Percentiles rank a stretch among this genome's conserved stretches.
phyloP scores from a whole-genome alignment of 768 basidiomycete genomes.

The Mycena filopes region DNA sequence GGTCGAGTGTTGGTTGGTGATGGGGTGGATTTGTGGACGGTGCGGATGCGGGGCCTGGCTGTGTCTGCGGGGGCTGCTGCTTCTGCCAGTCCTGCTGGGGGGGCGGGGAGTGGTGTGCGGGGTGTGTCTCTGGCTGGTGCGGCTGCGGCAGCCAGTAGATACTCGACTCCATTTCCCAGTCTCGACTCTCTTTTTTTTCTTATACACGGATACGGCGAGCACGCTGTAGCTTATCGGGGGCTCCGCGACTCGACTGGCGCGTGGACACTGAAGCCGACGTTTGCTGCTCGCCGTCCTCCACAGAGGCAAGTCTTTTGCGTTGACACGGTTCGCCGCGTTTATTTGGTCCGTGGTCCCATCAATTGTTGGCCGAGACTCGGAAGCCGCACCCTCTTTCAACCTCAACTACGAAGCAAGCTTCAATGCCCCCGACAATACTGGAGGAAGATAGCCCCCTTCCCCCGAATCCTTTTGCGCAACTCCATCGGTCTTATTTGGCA shows the following conservation, averaged over 20 bases:
- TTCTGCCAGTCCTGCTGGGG: constrained; percentile 38
- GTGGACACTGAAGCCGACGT: constrained; percentile 1
- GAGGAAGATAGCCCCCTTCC: no score
- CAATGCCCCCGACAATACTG: no score
- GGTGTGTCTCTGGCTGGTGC: constrained; percentile 47
- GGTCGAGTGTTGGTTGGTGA: constrained; percentile 46
- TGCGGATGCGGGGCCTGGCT: constrained; percentile 5
- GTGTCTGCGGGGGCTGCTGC: constrained; percentile 19
- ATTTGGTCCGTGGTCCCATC: no score
- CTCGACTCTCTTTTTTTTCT: constrained; percentile 44
- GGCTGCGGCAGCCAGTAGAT: constrained; percentile 58
- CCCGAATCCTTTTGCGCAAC: no score
- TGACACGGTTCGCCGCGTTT: no score
- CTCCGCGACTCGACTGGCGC: not conserved
- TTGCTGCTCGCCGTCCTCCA: constrained; percentile 8
- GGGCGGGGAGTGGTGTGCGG: constrained; percentile 41
- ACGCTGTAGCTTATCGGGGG: constrained; percentile 26
- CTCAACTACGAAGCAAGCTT: no score
- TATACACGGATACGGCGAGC: constrained; percentile 38
- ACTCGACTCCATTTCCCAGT: constrained; percentile 51
- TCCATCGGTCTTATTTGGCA: no score
- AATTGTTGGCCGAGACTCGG: no score
- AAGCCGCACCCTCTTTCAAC: no score
- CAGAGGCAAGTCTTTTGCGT: not conserved
- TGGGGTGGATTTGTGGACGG: constrained; percentile 36